phyloP scores from a whole-genome alignment of 2,329 filamentous ascomycete species.

The Akanthomyces muscarius region DNA sequence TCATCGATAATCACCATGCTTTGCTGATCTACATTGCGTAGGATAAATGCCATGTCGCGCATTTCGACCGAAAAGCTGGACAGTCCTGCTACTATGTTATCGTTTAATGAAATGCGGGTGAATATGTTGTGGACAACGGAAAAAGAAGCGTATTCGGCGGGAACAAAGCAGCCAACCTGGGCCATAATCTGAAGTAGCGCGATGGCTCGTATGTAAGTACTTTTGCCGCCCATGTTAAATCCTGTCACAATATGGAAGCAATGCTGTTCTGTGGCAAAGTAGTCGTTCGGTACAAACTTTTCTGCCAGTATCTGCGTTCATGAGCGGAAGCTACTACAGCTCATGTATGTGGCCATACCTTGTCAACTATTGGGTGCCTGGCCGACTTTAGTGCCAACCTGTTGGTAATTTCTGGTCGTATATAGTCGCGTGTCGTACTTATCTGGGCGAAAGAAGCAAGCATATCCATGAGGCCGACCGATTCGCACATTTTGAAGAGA shows the following conservation, averaged over 20 bases:
- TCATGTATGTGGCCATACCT: constrained; percentile 34
- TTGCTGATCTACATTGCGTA: constrained; percentile 71
- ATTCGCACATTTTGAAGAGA: constrained; percentile 82
- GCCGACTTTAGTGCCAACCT: constrained; percentile 69
- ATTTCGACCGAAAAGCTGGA: constrained; percentile 95
- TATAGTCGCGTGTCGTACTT: constrained; percentile 56
- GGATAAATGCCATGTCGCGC: constrained; percentile 91
- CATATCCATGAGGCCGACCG: constrained; percentile 85
- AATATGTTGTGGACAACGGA: constrained; percentile 80
- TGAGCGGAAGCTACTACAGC: background rate
- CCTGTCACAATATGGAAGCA: constrained; percentile 93
- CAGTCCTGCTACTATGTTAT: constrained; percentile 83
- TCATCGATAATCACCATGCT: constrained; percentile 88
- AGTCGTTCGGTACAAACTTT: constrained; percentile 82
- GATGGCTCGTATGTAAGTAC: constrained; percentile 84
- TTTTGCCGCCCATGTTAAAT: constrained; percentile 98
- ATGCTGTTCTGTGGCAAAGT: constrained; percentile 74
- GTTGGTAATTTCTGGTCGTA: constrained; percentile 63
- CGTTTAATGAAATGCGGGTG: constrained; percentile 79
- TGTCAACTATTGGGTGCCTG: constrained; percentile 76
- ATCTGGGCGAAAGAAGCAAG: constrained; percentile 71
- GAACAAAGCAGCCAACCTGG: constrained; percentile 87
- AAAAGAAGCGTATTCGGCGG: constrained; percentile 77
- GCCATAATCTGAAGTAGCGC: constrained; percentile 89
- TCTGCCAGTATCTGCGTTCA: constrained; percentile 51